Evolutionary conservation across 148 eudicot species (phyloP).

Genomic region (Chenopodium suecicum): DNA sequence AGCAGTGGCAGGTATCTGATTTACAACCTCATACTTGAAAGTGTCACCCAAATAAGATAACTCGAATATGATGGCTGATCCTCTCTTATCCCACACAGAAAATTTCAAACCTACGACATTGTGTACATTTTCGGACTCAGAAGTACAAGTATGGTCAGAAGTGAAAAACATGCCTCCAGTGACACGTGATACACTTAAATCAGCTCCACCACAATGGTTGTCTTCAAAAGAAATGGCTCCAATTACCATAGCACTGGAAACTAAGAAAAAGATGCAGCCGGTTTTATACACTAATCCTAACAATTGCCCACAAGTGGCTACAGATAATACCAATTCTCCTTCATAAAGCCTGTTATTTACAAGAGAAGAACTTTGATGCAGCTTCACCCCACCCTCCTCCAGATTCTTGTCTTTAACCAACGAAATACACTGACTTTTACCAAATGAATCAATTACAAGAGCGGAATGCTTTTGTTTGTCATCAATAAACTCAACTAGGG

Average conservation of each 20-base stretch:
- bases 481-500: slow-evolving; percentile 45
- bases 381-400: slow-evolving; percentile 38
- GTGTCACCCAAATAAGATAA: slow-evolving; percentile 48
- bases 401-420: slow-evolving; percentile 48
- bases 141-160: slow-evolving; percentile 30
- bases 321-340: slow-evolving; percentile 51
- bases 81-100: slow-evolving; percentile 72
- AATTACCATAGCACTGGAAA: slow-evolving; percentile 40
- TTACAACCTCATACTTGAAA: slow-evolving; percentile 48
- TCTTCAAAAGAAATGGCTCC: slow-evolving; percentile 64
- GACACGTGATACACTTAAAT: slow-evolving; percentile 38
- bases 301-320: slow-evolving; percentile 50
- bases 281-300: slow-evolving; percentile 64
- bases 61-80: slow-evolving; percentile 52
- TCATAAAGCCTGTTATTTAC: slow-evolving; percentile 41
- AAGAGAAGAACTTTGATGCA: slow-evolving; percentile 31
- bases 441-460: slow-evolving; percentile 63
- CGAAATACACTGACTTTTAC: slow-evolving; percentile 60
- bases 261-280: slow-evolving; percentile 56
- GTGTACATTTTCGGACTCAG: slow-evolving; percentile 26
- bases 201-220: slow-evolving; percentile 37
- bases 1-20: slow-evolving; percentile 52
- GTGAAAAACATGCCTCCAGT: slow-evolving; percentile 66
- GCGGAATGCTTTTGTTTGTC: slow-evolving; percentile 53
- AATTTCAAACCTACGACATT: slow-evolving; percentile 41